A percentile compares a stretch with the other conserved stretches of the same genome.
Conservation (phyloP, 768 basidiomycete species). For the Lactarius akahatsu region DNA sequence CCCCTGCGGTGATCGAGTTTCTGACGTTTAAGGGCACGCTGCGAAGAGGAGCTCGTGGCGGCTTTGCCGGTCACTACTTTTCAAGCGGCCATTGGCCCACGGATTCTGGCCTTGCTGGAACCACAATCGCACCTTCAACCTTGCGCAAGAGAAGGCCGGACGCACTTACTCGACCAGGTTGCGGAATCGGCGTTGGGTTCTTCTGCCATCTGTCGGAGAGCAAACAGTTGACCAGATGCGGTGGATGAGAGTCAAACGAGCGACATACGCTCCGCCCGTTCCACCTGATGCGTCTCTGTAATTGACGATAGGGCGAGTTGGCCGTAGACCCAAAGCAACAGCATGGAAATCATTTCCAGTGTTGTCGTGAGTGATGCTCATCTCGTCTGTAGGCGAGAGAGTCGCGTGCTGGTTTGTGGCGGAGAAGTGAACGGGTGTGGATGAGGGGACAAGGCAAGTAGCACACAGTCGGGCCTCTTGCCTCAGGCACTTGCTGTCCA, state of each 20-base stretch:
- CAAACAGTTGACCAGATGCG: background rate
- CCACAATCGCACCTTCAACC: constrained; percentile 8
- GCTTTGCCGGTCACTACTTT: background rate
- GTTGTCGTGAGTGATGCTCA: constrained; percentile 19
- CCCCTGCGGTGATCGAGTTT: background rate
- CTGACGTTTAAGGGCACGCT: constrained; percentile 9
- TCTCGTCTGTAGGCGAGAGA: constrained; percentile 6
- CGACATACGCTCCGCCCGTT: constrained; percentile 12
- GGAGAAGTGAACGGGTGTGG: background rate
- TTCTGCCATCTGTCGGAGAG: constrained; percentile 16
- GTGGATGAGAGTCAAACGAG: background rate
- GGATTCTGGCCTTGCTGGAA: constrained; percentile 5
- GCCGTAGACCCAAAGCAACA: constrained; percentile 9
- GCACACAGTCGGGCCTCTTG: too few species aligned
- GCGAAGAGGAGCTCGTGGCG: background rate
- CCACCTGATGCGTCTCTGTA: constrained; percentile 20
- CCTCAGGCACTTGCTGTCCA: background rate
- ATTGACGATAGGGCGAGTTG: background rate
- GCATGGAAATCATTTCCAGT: background rate
- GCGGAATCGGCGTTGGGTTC: background rate
- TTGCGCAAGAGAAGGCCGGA: background rate
- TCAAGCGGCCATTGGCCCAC: constrained; percentile 9
- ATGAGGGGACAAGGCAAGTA: background rate
- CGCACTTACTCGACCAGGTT: constrained; percentile 17
- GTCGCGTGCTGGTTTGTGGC: background rate